Evolutionary conservation across 2,329 filamentous ascomycete species (phyloP).

Genomic region (Hymenoscyphus scutula): DNA sequence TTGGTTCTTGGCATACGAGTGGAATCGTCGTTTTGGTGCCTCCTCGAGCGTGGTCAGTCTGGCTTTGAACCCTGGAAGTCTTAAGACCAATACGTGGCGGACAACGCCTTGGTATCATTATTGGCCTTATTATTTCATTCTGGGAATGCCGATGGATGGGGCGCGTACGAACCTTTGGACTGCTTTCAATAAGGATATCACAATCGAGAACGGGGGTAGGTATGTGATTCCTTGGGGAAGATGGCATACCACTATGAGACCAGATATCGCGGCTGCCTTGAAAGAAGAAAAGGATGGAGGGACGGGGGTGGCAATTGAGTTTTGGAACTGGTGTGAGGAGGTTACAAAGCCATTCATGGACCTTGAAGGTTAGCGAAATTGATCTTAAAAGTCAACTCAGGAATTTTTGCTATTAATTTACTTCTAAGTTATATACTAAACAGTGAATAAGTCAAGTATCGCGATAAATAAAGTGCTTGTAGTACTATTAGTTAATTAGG

Average conservation of each 20-base stretch:
- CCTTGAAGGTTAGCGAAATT: too few relatives aligned
- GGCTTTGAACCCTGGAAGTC: conserved; percentile 4
- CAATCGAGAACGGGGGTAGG: conserved; percentile 6
- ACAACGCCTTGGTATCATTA: not conserved
- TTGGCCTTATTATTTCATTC: not conserved
- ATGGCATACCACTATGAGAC: conserved; percentile 2
- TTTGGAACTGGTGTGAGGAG: conserved; percentile 13
- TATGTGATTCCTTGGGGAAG: conserved; percentile 12
- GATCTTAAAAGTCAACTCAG: too few relatives aligned
- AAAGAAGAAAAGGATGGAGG: conserved; percentile 9
- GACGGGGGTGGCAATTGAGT: conserved; percentile 7
- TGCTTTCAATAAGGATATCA: conserved; percentile 2
- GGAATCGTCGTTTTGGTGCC: not conserved
- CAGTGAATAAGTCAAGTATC: too few relatives aligned
- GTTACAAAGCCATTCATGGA: not conserved
- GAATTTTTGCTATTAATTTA: too few relatives aligned
- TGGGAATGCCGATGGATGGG: not conserved
- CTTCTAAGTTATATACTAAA: too few relatives aligned
- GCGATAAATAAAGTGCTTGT: too few relatives aligned
- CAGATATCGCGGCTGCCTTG: not conserved
- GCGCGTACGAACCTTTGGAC: conserved; percentile 8
- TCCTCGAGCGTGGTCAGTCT: not conserved
- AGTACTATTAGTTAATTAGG: too few relatives aligned
- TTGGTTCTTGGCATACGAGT: not conserved
- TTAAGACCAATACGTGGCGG: conserved; percentile 4